Percentiles rank a stretch among this genome's conserved stretches.
phyloP scores from a whole-genome alignment of 2,329 filamentous ascomycete species.

The Ramularia endophylla region DNA sequence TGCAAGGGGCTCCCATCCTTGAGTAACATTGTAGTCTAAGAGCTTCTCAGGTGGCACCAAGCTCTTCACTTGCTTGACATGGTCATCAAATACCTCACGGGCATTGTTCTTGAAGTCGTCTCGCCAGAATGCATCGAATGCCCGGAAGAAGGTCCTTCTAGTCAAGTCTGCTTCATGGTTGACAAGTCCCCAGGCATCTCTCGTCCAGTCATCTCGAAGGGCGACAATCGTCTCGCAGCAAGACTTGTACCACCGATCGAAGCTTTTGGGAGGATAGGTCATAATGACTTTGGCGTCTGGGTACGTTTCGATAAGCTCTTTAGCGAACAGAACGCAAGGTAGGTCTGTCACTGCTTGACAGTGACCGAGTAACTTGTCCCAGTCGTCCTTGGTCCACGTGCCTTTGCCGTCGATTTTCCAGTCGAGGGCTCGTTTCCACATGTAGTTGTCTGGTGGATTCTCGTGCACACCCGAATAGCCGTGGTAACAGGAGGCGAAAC shows the following conservation, averaged over 20 bases:
- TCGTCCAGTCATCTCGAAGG: slow-evolving; percentile 9
- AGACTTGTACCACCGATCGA: neutral
- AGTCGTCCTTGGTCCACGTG: slow-evolving; percentile 9
- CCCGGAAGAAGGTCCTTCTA: slow-evolving; percentile 1
- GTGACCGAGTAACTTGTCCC: slow-evolving; percentile 29
- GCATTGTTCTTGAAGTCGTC: no score
- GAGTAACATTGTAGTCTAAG: slow-evolving; percentile 1
- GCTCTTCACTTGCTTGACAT: no score
- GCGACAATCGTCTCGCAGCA: neutral
- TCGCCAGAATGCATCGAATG: slow-evolving; percentile 4
- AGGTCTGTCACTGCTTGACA: slow-evolving; percentile 30
- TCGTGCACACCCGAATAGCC: slow-evolving; percentile 12
- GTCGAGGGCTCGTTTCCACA: no score
- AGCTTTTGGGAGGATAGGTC: no score
- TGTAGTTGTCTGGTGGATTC: slow-evolving; percentile 51
- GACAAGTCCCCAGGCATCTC: slow-evolving; percentile 3
- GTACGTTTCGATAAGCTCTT: slow-evolving; percentile 33
- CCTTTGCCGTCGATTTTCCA: no score
- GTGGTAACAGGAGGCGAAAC: slow-evolving; percentile 18
- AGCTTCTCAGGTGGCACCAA: no score
- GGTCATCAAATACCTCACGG: no score
- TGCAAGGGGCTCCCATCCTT: slow-evolving; percentile 4
- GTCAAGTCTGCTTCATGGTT: slow-evolving; percentile 3
- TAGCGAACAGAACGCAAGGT: slow-evolving; percentile 29
- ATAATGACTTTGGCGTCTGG: no score